These are phyloP conservation scores for Trichoderma breve DNA, from an alignment of 2,329 filamentous ascomycete genomes.

Conservation along the genomic window DNA sequence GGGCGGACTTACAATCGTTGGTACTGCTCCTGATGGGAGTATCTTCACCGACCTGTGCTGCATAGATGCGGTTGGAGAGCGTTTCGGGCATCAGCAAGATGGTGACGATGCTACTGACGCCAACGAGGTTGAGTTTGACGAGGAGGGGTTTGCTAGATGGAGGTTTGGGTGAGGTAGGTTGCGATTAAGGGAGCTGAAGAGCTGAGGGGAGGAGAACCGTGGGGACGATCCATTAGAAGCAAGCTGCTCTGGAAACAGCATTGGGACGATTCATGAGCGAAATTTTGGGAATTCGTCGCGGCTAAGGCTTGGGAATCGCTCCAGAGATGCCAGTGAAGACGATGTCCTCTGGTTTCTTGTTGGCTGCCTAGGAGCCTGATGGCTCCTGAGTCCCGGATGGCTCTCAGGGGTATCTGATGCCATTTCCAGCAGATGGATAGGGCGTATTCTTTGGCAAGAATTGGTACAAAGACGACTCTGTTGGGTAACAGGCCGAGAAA, in stretches of 20 bases:
- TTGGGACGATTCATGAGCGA: neutral
- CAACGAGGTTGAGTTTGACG: constrained; percentile 25
- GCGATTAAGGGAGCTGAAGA: constrained; percentile 27
- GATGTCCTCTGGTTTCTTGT: too few relatives aligned
- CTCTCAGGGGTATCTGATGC: constrained; percentile 24
- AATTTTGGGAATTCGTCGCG: constrained; percentile 7
- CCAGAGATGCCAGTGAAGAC: constrained; percentile 31
- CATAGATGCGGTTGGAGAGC: neutral
- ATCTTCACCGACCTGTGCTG: neutral
- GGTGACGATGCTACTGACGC: constrained; percentile 22
- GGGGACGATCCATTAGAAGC: constrained; percentile 32
- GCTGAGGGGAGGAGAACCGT: too few relatives aligned
- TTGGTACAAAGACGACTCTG: constrained; percentile 26
- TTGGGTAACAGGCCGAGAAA: constrained; percentile 28
- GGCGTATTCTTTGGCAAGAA: constrained; percentile 28
- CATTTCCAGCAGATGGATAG: constrained; percentile 26
- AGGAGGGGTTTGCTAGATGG: constrained; percentile 26
- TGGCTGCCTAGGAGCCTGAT: constrained; percentile 29
- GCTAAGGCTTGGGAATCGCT: constrained; percentile 19
- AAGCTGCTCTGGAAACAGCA: constrained; percentile 22
- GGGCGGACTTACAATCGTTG: neutral
- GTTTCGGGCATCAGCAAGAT: constrained; percentile 27
- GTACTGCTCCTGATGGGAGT: neutral
- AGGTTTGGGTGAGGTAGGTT: constrained; percentile 21
- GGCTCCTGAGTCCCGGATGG: constrained; percentile 28